phyloP scores from a whole-genome alignment of 2,329 filamentous ascomycete genomes.

The Cercospora sp. region DNA sequence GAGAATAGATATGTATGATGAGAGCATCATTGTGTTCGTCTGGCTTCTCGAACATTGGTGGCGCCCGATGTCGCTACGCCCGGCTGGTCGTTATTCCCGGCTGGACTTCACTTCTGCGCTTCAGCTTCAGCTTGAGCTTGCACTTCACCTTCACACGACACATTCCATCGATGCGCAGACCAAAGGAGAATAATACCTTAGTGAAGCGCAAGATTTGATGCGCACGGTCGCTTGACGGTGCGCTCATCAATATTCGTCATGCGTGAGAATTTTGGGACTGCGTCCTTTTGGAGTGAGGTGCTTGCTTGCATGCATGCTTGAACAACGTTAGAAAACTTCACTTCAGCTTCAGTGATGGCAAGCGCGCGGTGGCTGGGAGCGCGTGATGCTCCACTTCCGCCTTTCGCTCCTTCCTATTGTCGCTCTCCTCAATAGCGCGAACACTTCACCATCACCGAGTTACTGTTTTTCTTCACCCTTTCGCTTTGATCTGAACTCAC shows the following conservation, averaged over 20 bases:
- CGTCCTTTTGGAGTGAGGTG: background rate
- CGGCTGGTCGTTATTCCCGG: constrained; percentile 5
- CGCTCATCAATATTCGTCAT: background rate
- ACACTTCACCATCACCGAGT: background rate
- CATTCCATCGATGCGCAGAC: background rate
- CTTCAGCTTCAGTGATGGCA: background rate
- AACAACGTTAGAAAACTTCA: background rate
- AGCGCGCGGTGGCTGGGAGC: background rate
- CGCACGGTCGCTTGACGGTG: background rate
- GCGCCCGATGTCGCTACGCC: constrained; percentile 3
- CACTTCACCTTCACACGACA: background rate
- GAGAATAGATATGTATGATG: background rate
- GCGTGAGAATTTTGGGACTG: background rate
- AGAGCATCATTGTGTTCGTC: background rate
- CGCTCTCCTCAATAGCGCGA: background rate
- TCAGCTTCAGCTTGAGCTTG: background rate
- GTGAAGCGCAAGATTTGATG: background rate
- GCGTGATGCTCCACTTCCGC: background rate
- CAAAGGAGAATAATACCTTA: background rate
- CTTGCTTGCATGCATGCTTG: background rate
- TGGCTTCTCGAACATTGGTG: background rate
- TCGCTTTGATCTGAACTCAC: background rate
- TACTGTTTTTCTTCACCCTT: background rate
- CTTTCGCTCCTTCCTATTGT: background rate
- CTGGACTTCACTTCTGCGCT: background rate